Evolutionary conservation across 2,329 filamentous ascomycete species (phyloP).

Genomic region (Shiraia sp.): DNA sequence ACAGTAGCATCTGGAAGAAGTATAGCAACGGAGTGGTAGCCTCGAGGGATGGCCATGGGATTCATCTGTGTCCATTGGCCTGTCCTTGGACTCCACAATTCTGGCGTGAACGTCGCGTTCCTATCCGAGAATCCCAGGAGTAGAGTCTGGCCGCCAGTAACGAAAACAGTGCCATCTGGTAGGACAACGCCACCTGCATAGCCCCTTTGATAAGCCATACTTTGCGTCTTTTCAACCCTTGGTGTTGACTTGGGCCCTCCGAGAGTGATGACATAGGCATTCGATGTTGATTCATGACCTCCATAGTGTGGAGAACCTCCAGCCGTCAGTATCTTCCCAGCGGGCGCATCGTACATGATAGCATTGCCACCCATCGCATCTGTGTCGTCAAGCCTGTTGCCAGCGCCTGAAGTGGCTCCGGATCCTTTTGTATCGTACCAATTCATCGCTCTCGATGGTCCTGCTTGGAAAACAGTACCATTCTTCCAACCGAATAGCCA

Average conservation of each 20-base stretch:
- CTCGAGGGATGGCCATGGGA: constrained; percentile 25
- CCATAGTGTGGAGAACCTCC: constrained; percentile 57
- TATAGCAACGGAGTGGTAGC: constrained; percentile 34
- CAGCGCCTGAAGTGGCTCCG: constrained; percentile 50
- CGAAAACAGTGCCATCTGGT: constrained; percentile 41
- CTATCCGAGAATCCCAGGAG: constrained; percentile 24
- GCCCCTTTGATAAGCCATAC: constrained; percentile 33
- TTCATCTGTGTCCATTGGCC: constrained; percentile 26
- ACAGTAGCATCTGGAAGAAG: constrained; percentile 33
- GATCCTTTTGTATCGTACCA: constrained; percentile 57
- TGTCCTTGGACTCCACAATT: constrained; percentile 29
- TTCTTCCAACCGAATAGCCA: constrained; percentile 59
- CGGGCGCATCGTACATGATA: constrained; percentile 60
- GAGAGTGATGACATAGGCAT: constrained; percentile 58
- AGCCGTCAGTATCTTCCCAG: constrained; percentile 58
- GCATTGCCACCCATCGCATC: constrained; percentile 61
- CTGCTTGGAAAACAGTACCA: constrained; percentile 58
- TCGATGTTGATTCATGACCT: constrained; percentile 46
- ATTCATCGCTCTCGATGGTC: constrained; percentile 59
- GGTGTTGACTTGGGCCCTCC: constrained; percentile 29
- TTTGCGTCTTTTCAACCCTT: constrained; percentile 20
- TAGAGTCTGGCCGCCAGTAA: constrained; percentile 31
- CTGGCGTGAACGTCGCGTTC: constrained; percentile 19
- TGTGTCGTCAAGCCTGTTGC: constrained; percentile 48
- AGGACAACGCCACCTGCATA: constrained; percentile 36